A percentile compares a stretch with the other conserved stretches of the same genome.
Conservation (phyloP, 495 filamentous ascomycete genomes). For the Aspergillus indologenus region DNA sequence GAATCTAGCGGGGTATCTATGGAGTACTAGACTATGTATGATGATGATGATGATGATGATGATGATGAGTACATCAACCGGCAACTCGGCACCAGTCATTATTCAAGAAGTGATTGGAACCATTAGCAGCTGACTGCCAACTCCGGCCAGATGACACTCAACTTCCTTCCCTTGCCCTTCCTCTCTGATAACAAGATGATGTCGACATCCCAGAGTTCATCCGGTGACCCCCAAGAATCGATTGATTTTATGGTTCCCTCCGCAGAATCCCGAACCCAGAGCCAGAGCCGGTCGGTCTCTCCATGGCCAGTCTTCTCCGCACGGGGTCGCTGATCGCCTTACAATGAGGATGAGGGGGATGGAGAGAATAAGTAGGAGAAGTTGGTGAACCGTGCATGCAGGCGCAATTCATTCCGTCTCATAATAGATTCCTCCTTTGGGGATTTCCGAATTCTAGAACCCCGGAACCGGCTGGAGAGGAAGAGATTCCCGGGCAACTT, state of each 20-base stretch:
- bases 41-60: no score
- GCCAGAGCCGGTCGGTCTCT: not conserved
- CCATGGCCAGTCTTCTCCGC: constrained; percentile 6
- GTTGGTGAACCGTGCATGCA: not conserved
- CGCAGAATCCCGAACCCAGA: constrained; percentile 15
- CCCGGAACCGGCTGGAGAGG: not conserved
- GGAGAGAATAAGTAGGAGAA: not conserved
- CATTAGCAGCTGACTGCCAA: not conserved
- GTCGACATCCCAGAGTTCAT: not conserved
- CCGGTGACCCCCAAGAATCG: not conserved
- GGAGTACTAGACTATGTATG: no score
- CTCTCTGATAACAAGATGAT: not conserved
- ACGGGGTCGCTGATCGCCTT: not conserved
- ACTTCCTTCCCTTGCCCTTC: not conserved
- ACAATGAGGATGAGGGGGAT: not conserved
- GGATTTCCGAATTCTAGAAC: not conserved
- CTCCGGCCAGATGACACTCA: not conserved
- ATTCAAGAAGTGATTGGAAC: not conserved
- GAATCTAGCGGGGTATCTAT: constrained; percentile 22
- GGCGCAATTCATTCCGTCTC: not conserved
- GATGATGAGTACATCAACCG: not conserved
- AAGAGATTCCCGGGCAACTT: not conserved
- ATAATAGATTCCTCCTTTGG: not conserved
- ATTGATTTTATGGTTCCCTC: constrained; percentile 6
- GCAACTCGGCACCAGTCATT: not conserved